These are phyloP conservation scores for Trichoderma lentiforme DNA, from an alignment of 2,329 filamentous ascomycete species.

Conservation along the genomic window DNA sequence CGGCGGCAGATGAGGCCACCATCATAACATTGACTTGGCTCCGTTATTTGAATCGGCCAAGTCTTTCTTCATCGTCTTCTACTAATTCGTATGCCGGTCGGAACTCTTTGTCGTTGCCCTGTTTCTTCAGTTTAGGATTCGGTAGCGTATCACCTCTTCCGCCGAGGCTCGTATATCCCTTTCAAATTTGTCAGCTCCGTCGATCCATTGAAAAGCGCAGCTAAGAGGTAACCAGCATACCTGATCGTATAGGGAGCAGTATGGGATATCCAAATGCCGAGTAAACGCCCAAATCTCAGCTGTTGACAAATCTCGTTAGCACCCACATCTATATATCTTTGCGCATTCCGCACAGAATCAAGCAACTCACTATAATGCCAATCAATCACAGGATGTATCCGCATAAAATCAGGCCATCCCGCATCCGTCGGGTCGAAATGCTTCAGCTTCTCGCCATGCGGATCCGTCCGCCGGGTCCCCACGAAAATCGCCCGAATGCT, in stretches of 20 bases:
- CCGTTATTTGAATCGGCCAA: conserved; percentile 59
- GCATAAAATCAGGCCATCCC: conserved; percentile 89
- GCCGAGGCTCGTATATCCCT: conserved; percentile 87
- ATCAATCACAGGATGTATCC: conserved; percentile 92
- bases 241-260: conserved; percentile 80
- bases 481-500: conserved; percentile 58
- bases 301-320: neutral
- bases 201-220: neutral
- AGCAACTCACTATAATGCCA: conserved; percentile 69
- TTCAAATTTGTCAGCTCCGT: neutral
- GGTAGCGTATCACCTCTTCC: conserved; percentile 85
- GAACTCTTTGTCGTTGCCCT: conserved; percentile 45
- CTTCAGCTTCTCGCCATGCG: conserved; percentile 74
- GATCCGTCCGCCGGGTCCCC: conserved; percentile 83
- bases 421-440: conserved; percentile 85
- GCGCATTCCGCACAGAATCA: neutral
- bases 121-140: conserved; percentile 67
- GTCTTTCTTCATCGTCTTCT: conserved; percentile 72
- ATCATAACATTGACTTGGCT: neutral
- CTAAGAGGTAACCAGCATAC: conserved; percentile 26
- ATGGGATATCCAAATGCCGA: conserved; percentile 72
- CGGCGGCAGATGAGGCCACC: neutral
- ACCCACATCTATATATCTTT: neutral
- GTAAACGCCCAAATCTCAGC: conserved; percentile 92
- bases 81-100: conserved; percentile 72